These are phyloP conservation scores for Penicillium lagena DNA, from an alignment of 495 filamentous ascomycete species.

Conservation along the genomic window DNA sequence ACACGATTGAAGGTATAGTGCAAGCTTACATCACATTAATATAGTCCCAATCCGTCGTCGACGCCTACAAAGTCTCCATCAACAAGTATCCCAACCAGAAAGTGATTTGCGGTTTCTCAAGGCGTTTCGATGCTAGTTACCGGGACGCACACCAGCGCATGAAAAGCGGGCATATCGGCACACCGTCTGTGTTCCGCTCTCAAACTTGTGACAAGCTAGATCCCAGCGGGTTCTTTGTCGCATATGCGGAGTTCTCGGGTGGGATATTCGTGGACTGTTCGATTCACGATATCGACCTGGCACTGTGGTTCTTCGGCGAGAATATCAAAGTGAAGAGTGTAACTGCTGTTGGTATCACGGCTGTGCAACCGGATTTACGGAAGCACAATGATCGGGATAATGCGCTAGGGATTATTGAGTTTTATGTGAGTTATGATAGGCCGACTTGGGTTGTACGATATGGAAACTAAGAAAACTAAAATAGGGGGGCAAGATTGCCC, in stretches of 20 bases:
- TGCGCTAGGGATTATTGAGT: slow-evolving; percentile 52
- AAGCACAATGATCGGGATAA: slow-evolving; percentile 52
- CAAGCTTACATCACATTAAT: too few species aligned
- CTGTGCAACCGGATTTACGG: slow-evolving; percentile 45
- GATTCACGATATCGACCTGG: slow-evolving; percentile 47
- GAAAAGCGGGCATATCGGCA: slow-evolving; percentile 35
- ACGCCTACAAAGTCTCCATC: slow-evolving; percentile 23
- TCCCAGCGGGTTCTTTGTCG: slow-evolving; percentile 42
- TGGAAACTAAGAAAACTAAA: too few species aligned
- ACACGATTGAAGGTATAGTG: too few species aligned
- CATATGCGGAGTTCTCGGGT: slow-evolving; percentile 39
- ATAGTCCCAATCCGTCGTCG: slow-evolving; percentile 41
- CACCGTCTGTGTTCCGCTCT: slow-evolving; percentile 39
- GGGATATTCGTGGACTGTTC: slow-evolving; percentile 51
- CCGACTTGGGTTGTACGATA: too few species aligned
- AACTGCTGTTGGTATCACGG: slow-evolving; percentile 42
- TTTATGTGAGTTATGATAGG: slow-evolving; percentile 39
- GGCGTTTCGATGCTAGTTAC: slow-evolving; percentile 42
- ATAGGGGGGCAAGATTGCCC: slow-evolving; percentile 45
- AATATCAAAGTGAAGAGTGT: slow-evolving; percentile 37
- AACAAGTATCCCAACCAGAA: slow-evolving; percentile 38
- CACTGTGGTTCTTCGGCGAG: slow-evolving; percentile 45
- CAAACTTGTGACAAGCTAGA: slow-evolving; percentile 50
- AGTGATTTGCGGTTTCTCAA: slow-evolving; percentile 48
- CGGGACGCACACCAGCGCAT: slow-evolving; percentile 36